Evolutionary conservation across 1,139 yeast species (phyloP).

Genomic region (Blastobotrys serpentis): DNA sequence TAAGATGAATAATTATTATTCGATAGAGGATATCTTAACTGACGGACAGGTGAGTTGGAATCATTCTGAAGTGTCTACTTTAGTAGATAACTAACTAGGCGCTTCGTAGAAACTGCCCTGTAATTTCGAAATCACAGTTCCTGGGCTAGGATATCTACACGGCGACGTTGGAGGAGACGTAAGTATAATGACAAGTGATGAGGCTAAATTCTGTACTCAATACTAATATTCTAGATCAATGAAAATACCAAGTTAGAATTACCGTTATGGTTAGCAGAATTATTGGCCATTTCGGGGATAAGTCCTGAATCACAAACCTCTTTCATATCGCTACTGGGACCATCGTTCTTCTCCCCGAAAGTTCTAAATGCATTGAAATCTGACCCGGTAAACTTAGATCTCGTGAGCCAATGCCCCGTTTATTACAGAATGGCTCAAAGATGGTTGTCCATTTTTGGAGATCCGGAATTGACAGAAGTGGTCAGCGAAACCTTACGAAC

Average conservation of each 20-base stretch:
- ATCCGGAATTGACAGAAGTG: conserved; percentile 58
- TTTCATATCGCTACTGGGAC: conserved; percentile 67
- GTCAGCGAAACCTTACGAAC: conserved; percentile 54
- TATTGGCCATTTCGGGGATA: conserved; percentile 52
- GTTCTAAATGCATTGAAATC: conserved; percentile 82
- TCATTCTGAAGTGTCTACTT: not conserved
- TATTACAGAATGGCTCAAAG: conserved; percentile 67
- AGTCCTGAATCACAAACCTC: conserved; percentile 46
- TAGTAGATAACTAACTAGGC: not conserved
- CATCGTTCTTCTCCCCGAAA: conserved; percentile 60
- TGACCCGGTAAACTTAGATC: conserved; percentile 63
- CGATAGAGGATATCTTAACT: conserved; percentile 83
- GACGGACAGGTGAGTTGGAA: conserved; percentile 39
- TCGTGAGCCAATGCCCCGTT: conserved; percentile 64
- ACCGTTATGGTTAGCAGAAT: conserved; percentile 87
- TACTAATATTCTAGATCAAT: conserved; percentile 40
- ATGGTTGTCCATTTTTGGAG: conserved; percentile 72
- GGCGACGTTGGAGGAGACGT: conserved; percentile 67
- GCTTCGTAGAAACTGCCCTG: conserved; percentile 72
- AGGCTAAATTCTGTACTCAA: not conserved
- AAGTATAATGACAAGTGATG: conserved; percentile 18
- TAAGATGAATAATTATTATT: conserved; percentile 62
- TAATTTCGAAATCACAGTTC: conserved; percentile 71
- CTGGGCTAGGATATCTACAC: conserved; percentile 85
- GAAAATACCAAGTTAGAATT: conserved; percentile 70